Percentiles rank a stretch among this genome's conserved stretches.
Conservation (phyloP, 805 yeast genomes). For the Saccharomycopsis synnaedendra region DNA sequence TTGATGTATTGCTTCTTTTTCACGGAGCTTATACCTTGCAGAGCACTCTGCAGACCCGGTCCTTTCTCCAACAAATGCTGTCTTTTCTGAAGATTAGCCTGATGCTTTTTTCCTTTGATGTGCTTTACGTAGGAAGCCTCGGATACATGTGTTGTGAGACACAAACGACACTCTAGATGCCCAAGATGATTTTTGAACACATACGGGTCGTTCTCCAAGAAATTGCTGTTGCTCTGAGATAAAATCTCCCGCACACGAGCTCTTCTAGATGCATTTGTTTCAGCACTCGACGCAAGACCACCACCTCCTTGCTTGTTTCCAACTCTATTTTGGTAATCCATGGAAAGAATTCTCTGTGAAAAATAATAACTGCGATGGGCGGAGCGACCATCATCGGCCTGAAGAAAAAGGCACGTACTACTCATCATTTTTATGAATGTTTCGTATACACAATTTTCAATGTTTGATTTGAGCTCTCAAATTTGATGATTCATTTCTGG, state of each 20-base stretch:
- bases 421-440: too few relatives aligned
- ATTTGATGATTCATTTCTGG: too few relatives aligned
- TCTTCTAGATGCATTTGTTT: conserved; percentile 55
- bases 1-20: conserved; percentile 38
- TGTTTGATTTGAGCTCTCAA: too few relatives aligned
- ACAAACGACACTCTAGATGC: conserved; percentile 69
- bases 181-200: conserved; percentile 80
- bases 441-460: too few relatives aligned
- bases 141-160: conserved; percentile 71
- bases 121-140: conserved; percentile 79
- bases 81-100: conserved; percentile 56
- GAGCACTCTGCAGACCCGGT: conserved; percentile 12
- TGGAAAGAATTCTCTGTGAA: conserved; percentile 21
- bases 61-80: conserved; percentile 27
- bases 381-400: too few relatives aligned
- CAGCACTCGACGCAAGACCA: conserved; percentile 70
- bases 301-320: conserved; percentile 90
- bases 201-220: conserved; percentile 59
- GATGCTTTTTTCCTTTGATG: conserved; percentile 77
- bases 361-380: too few relatives aligned
- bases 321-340: conserved; percentile 86
- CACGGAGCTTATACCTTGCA: conserved; percentile 14
- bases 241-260: conserved; percentile 54
- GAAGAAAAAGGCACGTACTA: too few relatives aligned
- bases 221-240: conserved; percentile 27